phyloP scores from a whole-genome alignment of 352 stramenopile species.

The Globisporangium nodosum region DNA sequence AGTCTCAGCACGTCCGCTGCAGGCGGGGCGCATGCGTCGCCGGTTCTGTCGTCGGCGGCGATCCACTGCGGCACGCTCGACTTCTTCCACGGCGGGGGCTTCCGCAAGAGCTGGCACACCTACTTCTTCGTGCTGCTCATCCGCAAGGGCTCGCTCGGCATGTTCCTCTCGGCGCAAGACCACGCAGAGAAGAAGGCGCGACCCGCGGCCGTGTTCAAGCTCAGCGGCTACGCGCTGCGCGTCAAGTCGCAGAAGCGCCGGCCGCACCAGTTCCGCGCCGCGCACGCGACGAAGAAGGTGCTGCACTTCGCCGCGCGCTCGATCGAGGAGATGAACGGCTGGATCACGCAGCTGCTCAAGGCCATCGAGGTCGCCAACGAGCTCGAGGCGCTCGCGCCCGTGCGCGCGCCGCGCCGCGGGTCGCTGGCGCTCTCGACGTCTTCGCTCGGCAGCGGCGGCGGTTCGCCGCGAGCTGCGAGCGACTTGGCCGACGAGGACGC shows the following conservation, averaged over 20 bases:
- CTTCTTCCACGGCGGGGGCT: slow-evolving; percentile 45
- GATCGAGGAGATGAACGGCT: slow-evolving; percentile 68
- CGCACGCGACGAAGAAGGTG: slow-evolving; percentile 51
- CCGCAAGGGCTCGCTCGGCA: slow-evolving; percentile 63
- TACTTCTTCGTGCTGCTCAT: slow-evolving; percentile 68
- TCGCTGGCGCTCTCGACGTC: not conserved
- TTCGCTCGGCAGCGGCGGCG: not conserved
- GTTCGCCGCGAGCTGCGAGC: not conserved
- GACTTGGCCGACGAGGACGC: slow-evolving; percentile 11
- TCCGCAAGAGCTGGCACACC: slow-evolving; percentile 54
- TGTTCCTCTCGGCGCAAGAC: slow-evolving; percentile 48
- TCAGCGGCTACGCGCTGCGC: slow-evolving; percentile 59
- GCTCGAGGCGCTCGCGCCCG: slow-evolving; percentile 23
- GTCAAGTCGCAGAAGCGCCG: slow-evolving; percentile 61
- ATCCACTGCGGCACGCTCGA: slow-evolving; percentile 21
- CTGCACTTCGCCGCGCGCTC: slow-evolving; percentile 48
- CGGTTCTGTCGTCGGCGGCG: not conserved
- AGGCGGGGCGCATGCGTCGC: not conserved
- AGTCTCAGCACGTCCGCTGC: not conserved
- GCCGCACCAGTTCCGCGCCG: slow-evolving; percentile 55
- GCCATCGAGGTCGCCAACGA: slow-evolving; percentile 57
- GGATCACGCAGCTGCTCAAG: slow-evolving; percentile 55
- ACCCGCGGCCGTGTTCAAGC: slow-evolving; percentile 56
- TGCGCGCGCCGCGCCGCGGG: slow-evolving; percentile 1
- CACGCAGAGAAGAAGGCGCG: slow-evolving; percentile 37